A percentile compares a stretch with the other conserved stretches of the same genome.
These are phyloP conservation scores for Colletotrichum musicola DNA, from an alignment of 2,329 filamentous ascomycete species.

Conservation along the genomic window DNA sequence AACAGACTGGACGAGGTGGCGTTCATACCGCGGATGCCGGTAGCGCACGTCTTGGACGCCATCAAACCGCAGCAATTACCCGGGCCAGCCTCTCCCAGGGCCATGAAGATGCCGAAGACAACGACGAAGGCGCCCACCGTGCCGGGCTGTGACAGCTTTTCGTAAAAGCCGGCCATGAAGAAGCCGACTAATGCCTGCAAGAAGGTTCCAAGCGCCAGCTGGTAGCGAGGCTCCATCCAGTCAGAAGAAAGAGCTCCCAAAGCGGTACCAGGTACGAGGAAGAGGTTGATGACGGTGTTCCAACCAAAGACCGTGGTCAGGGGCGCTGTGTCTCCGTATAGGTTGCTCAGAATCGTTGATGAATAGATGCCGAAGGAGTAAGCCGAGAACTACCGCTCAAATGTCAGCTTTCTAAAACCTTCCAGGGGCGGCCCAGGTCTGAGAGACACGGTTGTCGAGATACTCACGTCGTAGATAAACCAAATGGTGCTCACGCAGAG, in stretches of 20 bases:
- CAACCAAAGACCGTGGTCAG: conserved; percentile 87
- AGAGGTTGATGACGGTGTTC: conserved; percentile 89
- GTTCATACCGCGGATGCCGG: conserved; percentile 77
- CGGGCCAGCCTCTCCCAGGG: conserved; percentile 84
- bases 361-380: conserved; percentile 92
- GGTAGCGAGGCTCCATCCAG: conserved; percentile 81
- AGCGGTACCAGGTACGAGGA: conserved; percentile 87
- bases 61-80: conserved; percentile 93
- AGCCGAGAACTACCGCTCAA: conserved; percentile 70
- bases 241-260: conserved; percentile 83
- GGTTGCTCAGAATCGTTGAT: conserved; percentile 76
- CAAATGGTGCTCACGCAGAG: conserved; percentile 79
- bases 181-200: conserved; percentile 85
- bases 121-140: conserved; percentile 83
- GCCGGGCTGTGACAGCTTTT: conserved; percentile 71
- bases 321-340: conserved; percentile 69
- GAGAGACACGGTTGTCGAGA: too few relatives aligned
- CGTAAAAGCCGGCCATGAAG: conserved; percentile 87
- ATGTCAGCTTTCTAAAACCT: neutral
- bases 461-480: conserved; percentile 82
- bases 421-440: neutral
- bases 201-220: conserved; percentile 77
- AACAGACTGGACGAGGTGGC: too few relatives aligned
- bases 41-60: conserved; percentile 89
- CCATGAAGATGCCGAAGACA: conserved; percentile 83